phyloP scores from a whole-genome alignment of 768 basidiomycete species.

The Tulasnella sp. region DNA sequence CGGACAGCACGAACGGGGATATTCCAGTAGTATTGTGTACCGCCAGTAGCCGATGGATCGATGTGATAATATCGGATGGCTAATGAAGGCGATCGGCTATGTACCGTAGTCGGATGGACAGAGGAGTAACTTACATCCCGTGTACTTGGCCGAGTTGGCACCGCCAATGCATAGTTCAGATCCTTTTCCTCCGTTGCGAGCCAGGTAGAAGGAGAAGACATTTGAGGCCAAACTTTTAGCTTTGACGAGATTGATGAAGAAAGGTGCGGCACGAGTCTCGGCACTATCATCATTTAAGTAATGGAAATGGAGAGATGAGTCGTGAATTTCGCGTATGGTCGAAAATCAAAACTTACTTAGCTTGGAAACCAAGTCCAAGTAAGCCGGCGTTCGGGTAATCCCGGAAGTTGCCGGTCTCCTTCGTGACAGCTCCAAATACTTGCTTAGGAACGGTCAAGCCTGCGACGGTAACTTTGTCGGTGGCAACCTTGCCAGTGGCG shows the following conservation, averaged over 20 bases:
- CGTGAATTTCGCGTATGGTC: neutral
- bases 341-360: neutral
- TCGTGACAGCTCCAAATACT: constrained; percentile 28
- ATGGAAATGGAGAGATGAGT: too few relatives aligned
- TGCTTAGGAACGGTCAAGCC: constrained; percentile 34
- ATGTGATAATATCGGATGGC: neutral
- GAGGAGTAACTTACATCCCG: neutral
- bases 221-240: neutral
- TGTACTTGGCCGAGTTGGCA: neutral
- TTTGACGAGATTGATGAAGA: constrained; percentile 1
- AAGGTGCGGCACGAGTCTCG: neutral
- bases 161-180: neutral
- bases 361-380: neutral
- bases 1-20: neutral
- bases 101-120: neutral
- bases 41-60: neutral
- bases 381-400: neutral
- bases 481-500: neutral
- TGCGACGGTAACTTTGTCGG: constrained; percentile 36
- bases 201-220: neutral
- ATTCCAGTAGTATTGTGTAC: neutral
- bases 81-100: neutral
- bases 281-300: neutral
- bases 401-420: neutral
- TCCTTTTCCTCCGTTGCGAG: neutral